phyloP scores from a whole-genome alignment of 768 basidiomycete species.

The Suillus occidentalis region DNA sequence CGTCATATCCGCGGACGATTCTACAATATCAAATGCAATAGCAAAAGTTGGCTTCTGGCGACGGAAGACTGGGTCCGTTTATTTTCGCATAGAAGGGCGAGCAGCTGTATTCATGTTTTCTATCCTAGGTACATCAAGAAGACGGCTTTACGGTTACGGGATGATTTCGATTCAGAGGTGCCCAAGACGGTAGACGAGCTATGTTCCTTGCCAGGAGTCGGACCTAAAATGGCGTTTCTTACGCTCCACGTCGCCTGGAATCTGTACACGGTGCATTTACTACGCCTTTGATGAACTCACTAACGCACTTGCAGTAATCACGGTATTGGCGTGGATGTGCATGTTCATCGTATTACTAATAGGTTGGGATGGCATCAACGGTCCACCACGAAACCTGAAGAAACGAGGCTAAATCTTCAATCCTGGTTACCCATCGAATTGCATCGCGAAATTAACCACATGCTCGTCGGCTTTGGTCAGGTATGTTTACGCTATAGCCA shows the following conservation, averaged over 20 bases:
- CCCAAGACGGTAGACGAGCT: conserved; percentile 88
- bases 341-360: conserved; percentile 95
- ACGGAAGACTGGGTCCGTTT: conserved; percentile 73
- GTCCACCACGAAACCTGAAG: conserved; percentile 82
- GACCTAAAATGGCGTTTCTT: conserved; percentile 96
- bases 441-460: conserved; percentile 73
- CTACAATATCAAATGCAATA: conserved; percentile 71
- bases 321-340: conserved; percentile 95
- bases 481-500: conserved; percentile 34
- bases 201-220: conserved; percentile 86
- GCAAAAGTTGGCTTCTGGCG: conserved; percentile 93
- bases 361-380: conserved; percentile 89
- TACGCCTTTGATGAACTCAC: not conserved
- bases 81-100: not conserved
- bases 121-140: conserved; percentile 66
- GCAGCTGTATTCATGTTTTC: not conserved
- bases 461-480: conserved; percentile 87
- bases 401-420: conserved; percentile 78
- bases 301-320: conserved; percentile 53
- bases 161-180: conserved; percentile 79
- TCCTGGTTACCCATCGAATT: conserved; percentile 81
- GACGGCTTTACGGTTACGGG: conserved; percentile 65
- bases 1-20: conserved; percentile 61
- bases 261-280: conserved; percentile 40
- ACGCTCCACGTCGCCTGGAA: conserved; percentile 84